Evolutionary conservation across 148 eudicot genomes (phyloP), one percentile per base, ranked within the genome.

Genomic region (Amaranthus palmeri): DNA sequence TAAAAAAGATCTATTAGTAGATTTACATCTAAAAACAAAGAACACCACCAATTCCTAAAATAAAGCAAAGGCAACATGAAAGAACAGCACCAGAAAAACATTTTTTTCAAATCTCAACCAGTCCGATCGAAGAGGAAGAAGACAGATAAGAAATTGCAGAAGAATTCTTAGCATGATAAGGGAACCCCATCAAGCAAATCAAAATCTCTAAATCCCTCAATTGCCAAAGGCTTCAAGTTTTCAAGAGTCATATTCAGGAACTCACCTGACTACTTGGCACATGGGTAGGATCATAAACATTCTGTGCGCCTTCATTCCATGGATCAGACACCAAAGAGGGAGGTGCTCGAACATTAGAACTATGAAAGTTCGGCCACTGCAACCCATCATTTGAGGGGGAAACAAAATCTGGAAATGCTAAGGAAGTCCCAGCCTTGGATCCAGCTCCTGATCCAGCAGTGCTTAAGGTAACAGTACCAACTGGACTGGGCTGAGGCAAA

Each of bases 261-360:
- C 83, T 80, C 62, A 88, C 98, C 80, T 83, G 87, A 84, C 72
- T 76, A 74, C 65, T 80, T 43, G 69, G 53, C 65, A 70, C 75
- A 71, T 72, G 72, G 53, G 61, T 25, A 10, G 85, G 41, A 72
- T 67, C 73, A 64, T 77, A 82, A 72, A 74, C 67, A 75, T 72
- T 81, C 63, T 77, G 81, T 60, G 67, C 41, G 56, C 62, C 79
- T 67, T 74, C 88, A 65, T 81, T 79, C 90, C 88, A 85, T 52
- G 68, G 51, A 81, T 65, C 73, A 75, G 86, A 79, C 54, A 70
- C 70, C 69, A 72, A 75, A 12, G 77, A 65, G 58, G 75, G 59
- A 79, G 83, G 73, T 18, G 65, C 79, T 72, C 65, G 73, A 68
- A 67, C 78, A 74, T 57, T n/a, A 72, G 72, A 65, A 65, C 67